A percentile compares a stretch with the other conserved stretches of the same genome.
phyloP scores from a whole-genome alignment of 805 yeast species.

The Saccharomycopsis capsularis region DNA sequence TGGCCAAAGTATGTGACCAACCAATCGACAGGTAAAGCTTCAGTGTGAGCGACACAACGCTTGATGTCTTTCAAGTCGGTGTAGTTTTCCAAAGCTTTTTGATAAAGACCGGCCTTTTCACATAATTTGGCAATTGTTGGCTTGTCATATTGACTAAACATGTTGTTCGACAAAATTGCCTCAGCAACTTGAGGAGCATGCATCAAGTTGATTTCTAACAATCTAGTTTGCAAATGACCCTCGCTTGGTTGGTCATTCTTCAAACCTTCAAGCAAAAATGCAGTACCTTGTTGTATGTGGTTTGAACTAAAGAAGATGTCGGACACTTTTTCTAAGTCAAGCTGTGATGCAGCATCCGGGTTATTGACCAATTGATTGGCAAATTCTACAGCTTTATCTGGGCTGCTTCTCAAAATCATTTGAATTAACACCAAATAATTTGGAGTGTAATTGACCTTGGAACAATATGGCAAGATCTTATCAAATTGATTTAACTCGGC shows the following conservation, averaged over 20 bases:
- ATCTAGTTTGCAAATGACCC: constrained; percentile 91
- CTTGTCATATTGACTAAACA: constrained; percentile 93
- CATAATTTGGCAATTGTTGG: constrained; percentile 87
- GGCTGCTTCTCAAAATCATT: constrained; percentile 82
- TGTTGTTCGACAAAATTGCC: constrained; percentile 91
- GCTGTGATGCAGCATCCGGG: constrained; percentile 48
- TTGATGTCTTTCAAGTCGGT: constrained; percentile 93
- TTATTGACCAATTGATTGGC: constrained; percentile 75
- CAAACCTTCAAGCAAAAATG: constrained; percentile 89
- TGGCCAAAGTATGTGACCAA: constrained; percentile 87
- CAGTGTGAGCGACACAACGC: constrained; percentile 86
- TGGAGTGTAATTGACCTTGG: constrained; percentile 81
- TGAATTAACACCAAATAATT: constrained; percentile 87
- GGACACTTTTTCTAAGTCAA: constrained; percentile 80
- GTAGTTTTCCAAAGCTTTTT: constrained; percentile 93
- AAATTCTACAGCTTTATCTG: constrained; percentile 98
- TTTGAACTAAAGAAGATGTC: constrained; percentile 94
- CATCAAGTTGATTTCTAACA: constrained; percentile 83
- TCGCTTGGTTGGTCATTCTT: constrained; percentile 91
- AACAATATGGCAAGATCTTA: constrained; percentile 89
- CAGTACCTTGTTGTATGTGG: constrained; percentile 95
- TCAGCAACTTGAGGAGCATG: constrained; percentile 99
- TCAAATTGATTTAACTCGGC: constrained; percentile 97
- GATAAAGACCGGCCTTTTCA: constrained; percentile 93
- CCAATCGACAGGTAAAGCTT: constrained; percentile 87